phyloP scores from a whole-genome alignment of 345 rosid species.

The Trapa incisa region DNA sequence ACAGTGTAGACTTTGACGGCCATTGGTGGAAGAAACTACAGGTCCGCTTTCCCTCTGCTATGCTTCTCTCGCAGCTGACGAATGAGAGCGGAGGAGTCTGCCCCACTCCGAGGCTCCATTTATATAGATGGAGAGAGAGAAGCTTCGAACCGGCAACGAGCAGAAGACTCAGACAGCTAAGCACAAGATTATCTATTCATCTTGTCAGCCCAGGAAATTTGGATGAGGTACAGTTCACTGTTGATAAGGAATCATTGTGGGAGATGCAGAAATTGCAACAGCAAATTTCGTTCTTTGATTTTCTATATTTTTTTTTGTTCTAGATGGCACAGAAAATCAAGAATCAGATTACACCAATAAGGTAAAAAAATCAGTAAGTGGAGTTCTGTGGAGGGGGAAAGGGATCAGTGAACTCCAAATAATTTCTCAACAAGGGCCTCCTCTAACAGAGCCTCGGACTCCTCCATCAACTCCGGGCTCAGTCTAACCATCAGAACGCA shows the following conservation, averaged over 20 bases:
- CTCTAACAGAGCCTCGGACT: conserved; percentile 42
- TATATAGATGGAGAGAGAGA: no score
- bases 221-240: background rate
- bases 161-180: no score
- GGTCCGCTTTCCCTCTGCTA: no score
- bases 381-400: background rate
- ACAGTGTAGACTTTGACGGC: no score
- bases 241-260: background rate
- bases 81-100: no score
- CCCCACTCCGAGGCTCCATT: no score
- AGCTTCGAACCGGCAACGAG: no score
- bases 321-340: background rate
- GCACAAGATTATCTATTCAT: no score
- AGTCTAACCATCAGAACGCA: conserved; percentile 86
- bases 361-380: background rate
- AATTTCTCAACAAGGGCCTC: conserved; percentile 53
- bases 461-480: conserved; percentile 78
- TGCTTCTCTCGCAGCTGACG: no score
- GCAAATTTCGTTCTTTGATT: background rate
- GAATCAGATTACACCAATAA: background rate
- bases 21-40: no score
- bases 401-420: conserved; percentile 9
- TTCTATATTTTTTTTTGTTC: background rate
- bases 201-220: no score
- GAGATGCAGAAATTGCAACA: background rate